These are phyloP conservation scores for Penicillium pulvis DNA, from an alignment of 495 filamentous ascomycete species.

Conservation along the genomic window DNA sequence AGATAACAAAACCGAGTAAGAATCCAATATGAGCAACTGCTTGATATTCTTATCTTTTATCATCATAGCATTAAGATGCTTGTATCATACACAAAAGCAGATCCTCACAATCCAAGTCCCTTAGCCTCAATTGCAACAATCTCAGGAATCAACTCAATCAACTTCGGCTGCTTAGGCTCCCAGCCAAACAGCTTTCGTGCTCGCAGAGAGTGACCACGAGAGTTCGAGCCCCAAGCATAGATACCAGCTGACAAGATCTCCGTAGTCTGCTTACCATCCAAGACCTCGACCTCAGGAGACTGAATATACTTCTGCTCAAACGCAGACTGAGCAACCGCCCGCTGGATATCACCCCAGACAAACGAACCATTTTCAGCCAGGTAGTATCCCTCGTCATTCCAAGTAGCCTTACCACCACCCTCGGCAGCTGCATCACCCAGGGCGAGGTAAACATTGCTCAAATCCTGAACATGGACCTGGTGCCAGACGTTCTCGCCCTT, in stretches of 20 bases:
- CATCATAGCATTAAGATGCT: not conserved
- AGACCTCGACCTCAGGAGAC: conserved; percentile 50
- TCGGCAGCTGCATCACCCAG: conserved; percentile 66
- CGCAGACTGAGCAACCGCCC: conserved; percentile 60
- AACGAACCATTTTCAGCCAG: conserved; percentile 71
- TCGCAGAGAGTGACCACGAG: conserved; percentile 58
- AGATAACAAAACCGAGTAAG: too few species aligned
- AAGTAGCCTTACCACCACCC: conserved; percentile 65
- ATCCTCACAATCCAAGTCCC: conserved; percentile 56
- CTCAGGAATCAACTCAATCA: conserved; percentile 59
- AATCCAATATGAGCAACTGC: too few species aligned
- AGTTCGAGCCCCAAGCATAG: conserved; percentile 65
- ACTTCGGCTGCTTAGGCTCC: conserved; percentile 53
- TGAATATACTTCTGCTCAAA: conserved; percentile 65
- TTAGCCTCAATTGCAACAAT: conserved; percentile 58
- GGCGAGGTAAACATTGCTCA: conserved; percentile 63
- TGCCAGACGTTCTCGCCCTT: conserved; percentile 72
- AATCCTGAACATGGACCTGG: conserved; percentile 72
- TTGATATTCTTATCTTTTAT: not conserved
- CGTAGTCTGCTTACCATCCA: conserved; percentile 36
- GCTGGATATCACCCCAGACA: conserved; percentile 69
- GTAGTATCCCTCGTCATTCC: conserved; percentile 75
- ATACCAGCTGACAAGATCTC: conserved; percentile 34
- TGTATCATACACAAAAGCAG: conserved; percentile 3
- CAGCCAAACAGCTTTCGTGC: conserved; percentile 68